Percentiles rank a stretch among this genome's conserved stretches.
Conservation (phyloP, 176 grass and related monocot genomes). For the Aegilops sharonensis region DNA sequence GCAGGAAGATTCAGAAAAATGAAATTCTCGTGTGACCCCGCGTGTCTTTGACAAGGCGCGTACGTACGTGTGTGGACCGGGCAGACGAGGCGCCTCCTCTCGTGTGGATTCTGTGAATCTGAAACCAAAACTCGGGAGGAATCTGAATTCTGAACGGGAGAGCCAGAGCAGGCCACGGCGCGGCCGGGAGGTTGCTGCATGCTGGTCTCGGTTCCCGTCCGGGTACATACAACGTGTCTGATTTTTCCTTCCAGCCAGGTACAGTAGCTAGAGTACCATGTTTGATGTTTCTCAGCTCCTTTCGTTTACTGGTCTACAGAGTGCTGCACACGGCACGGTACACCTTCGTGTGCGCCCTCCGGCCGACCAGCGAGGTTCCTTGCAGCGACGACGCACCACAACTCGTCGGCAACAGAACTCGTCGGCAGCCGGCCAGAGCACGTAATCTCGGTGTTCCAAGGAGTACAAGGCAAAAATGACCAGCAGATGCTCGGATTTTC, state of each 20-base stretch:
- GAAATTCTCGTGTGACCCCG: conserved; percentile 1
- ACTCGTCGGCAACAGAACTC: too few species aligned
- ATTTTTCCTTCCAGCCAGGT: not conserved
- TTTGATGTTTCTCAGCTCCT: too few species aligned
- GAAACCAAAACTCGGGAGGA: not conserved
- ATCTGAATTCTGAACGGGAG: not conserved
- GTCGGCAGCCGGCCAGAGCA: too few species aligned
- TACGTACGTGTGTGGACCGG: not conserved
- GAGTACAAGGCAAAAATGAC: too few species aligned
- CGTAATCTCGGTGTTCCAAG: too few species aligned
- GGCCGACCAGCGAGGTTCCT: not conserved
- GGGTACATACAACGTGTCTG: not conserved
- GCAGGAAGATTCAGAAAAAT: not conserved
- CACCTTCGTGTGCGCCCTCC: not conserved
- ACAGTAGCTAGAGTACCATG: too few species aligned
- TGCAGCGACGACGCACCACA: not conserved
- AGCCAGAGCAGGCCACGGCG: not conserved
- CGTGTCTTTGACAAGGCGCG: not conserved
- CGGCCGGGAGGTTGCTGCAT: not conserved
- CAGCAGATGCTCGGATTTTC: too few species aligned
- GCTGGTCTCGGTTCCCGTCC: not conserved
- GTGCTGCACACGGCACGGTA: too few species aligned
- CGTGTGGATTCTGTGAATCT: conserved; percentile 26
- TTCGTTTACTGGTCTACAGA: not conserved
- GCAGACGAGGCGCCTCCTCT: not conserved